These are phyloP conservation scores for Ophiostoma perfectum DNA, from an alignment of 2,329 filamentous ascomycete species.

Conservation along the genomic window DNA sequence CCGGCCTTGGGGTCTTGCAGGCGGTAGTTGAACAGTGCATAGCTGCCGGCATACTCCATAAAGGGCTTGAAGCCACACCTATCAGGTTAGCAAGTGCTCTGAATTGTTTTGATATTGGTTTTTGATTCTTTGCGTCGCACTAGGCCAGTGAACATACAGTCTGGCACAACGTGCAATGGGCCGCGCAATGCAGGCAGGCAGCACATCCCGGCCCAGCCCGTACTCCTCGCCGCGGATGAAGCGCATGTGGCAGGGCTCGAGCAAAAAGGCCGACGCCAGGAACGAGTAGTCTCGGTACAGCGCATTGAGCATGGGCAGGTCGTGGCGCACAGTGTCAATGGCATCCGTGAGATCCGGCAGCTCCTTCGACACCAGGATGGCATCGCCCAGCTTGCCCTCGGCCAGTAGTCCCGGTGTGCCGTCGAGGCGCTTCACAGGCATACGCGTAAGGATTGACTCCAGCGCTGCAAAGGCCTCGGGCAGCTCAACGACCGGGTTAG, in stretches of 20 bases:
- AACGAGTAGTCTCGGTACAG: constrained; percentile 91
- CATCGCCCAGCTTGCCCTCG: constrained; percentile 64
- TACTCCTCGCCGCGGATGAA: constrained; percentile 68
- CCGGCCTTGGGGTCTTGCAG: constrained; percentile 52
- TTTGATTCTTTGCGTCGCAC: too few relatives aligned
- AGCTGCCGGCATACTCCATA: constrained; percentile 75
- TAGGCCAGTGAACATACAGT: constrained; percentile 48
- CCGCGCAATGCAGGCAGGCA: constrained; percentile 70
- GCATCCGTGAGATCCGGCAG: constrained; percentile 70
- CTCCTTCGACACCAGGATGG: constrained; percentile 56
- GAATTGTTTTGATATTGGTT: background rate
- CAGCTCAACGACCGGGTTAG: constrained; percentile 56
- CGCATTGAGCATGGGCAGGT: constrained; percentile 76
- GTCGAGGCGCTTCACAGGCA: constrained; percentile 71
- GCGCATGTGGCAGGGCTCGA: constrained; percentile 82
- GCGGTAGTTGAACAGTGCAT: constrained; percentile 64
- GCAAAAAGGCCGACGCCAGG: constrained; percentile 78
- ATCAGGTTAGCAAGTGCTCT: background rate
- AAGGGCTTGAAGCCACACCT: constrained; percentile 74
- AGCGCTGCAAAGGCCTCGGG: constrained; percentile 69
- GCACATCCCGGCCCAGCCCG: constrained; percentile 65
- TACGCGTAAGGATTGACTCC: constrained; percentile 65
- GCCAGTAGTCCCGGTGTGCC: constrained; percentile 75
- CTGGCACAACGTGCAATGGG: constrained; percentile 80
- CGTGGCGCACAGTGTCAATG: constrained; percentile 65